Base-by-base conservation (phyloP, 2,329 filamentous ascomycete genomes). In the Xylariaceae sp. region DNA sequence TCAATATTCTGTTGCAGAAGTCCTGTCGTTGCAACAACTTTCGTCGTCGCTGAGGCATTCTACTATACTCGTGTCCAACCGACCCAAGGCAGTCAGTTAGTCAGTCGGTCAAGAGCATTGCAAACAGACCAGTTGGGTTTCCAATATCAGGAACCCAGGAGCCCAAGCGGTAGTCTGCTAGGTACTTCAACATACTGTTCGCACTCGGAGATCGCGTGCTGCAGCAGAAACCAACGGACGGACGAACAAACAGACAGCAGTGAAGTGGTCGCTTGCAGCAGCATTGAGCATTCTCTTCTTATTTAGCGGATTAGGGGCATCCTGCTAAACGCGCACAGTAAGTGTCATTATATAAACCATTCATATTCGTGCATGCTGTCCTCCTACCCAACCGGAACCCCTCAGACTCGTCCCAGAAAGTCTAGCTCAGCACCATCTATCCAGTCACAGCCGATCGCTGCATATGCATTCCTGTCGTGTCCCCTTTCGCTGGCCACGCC, bases 381-480 rank as follows among this genome's bases (percentile, higher is more conserved):
- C 49, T 62, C 62, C 57, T 63, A 65, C 63, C 65, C 62, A 61
- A 62, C 52, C 41, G 50, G 59, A 50, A 50, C 48, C 40, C 44
- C 26, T 53, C 49, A 63, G 60, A 56, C 56, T 49, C 44, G 59
- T 61, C 61, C 62, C 59, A 57, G 52, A 29, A 44, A 23, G 53
- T 54, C 50, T 54, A 49, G 44, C 44, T 58, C 50, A 53, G 56
- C 37, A 23, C 47, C 54, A 52, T 63, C 49, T 55, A 55, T 64
- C 62, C 62, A 64, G 63, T 59, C 63, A 60, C 62, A 64, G 69
- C 60, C 65, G 68, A 70, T 71, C 71, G 67, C 65, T 73, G 71
- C 69, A 72, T 70, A 71, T 72, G 70, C 71, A 67, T 57, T 65
- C 67, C 65, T 72, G 69, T 71, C 68, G 67, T 72, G 68, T 69